A percentile compares a stretch with the other conserved stretches of the same genome.
Evolutionary conservation across 306 rosid species (phyloP).

Genomic region (Castanopsis chinensis): DNA sequence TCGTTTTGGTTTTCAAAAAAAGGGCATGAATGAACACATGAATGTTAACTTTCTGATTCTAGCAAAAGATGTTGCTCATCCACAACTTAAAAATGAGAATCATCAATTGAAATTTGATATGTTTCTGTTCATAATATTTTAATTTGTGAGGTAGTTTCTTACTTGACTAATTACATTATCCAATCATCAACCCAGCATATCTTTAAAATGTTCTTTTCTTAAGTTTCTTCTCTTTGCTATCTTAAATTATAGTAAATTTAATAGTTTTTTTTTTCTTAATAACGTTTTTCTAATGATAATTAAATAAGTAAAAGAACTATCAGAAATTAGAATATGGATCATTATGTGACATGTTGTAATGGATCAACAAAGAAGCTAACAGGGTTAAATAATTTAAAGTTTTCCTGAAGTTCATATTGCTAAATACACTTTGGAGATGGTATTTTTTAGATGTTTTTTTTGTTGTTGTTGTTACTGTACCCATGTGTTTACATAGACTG

Average conservation of each 20-base stretch:
- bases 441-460: background rate
- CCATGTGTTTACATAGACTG: background rate
- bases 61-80: background rate
- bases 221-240: background rate
- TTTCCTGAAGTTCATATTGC: background rate
- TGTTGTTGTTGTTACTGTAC: background rate
- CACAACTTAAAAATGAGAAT: background rate
- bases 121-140: background rate
- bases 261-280: background rate
- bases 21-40: background rate
- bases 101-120: background rate
- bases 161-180: background rate
- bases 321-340: background rate
- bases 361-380: background rate
- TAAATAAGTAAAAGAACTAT: background rate
- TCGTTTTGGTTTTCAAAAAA: background rate
- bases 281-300: background rate
- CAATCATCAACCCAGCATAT: background rate
- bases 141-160: background rate
- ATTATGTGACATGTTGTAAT: background rate
- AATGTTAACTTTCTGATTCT: background rate
- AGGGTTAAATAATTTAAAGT: background rate
- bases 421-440: too few species aligned
- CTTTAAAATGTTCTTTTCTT: background rate
- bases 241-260: background rate